These are phyloP conservation scores for Trichoderma asperellum DNA, from an alignment of 2,329 filamentous ascomycete species.

Conservation along the genomic window DNA sequence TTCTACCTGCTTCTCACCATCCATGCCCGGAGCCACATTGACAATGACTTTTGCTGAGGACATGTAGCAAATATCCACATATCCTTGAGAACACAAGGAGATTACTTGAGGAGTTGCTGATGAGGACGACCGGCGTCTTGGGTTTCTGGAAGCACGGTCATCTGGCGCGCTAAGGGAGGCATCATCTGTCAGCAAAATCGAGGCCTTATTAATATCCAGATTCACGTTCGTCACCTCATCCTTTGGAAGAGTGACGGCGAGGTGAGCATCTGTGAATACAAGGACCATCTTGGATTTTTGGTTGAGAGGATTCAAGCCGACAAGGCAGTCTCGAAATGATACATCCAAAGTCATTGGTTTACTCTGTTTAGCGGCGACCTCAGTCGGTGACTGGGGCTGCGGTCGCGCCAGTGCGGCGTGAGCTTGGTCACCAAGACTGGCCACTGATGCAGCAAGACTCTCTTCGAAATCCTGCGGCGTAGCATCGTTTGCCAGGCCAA, in stretches of 20 bases:
- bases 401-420: constrained; percentile 50
- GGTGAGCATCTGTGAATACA: constrained; percentile 75
- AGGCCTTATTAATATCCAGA: constrained; percentile 76
- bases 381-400: constrained; percentile 29
- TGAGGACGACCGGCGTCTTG: constrained; percentile 38
- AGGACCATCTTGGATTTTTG: constrained; percentile 76
- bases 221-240: constrained; percentile 65
- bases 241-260: constrained; percentile 69
- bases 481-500: constrained; percentile 69
- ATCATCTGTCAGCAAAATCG: constrained; percentile 82
- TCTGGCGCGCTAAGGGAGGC: constrained; percentile 43
- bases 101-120: constrained; percentile 56
- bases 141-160: constrained; percentile 28
- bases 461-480: constrained; percentile 74
- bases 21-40: constrained; percentile 57
- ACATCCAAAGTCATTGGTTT: constrained; percentile 72
- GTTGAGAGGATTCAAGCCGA: constrained; percentile 82
- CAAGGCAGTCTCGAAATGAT: constrained; percentile 76
- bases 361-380: constrained; percentile 38
- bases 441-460: constrained; percentile 77
- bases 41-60: constrained; percentile 76
- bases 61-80: constrained; percentile 83
- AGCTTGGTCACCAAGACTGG: constrained; percentile 70
- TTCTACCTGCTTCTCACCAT: constrained; percentile 70
- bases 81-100: constrained; percentile 69